These are phyloP conservation scores for Coniochaeta sp. DNA, from an alignment of 2,329 filamentous ascomycete species.

Conservation along the genomic window DNA sequence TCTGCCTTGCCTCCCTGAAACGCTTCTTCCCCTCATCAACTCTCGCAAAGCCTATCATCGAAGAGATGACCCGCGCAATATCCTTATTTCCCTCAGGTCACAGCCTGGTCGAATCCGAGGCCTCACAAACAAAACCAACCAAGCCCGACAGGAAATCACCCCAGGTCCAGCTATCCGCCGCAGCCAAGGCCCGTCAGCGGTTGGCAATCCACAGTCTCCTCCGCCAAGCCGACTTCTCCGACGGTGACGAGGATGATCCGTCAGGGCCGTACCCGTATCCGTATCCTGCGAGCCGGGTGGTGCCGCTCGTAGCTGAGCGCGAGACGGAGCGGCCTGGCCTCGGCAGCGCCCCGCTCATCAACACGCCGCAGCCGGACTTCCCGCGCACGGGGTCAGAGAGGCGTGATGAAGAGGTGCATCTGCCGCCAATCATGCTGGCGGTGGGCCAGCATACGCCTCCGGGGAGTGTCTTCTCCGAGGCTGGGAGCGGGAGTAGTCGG, in stretches of 20 bases:
- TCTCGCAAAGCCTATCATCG: conserved; percentile 18
- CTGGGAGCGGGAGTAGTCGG: background rate
- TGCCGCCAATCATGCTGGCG: background rate
- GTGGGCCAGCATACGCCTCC: background rate
- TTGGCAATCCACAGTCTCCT: conserved; percentile 22
- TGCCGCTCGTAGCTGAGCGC: background rate
- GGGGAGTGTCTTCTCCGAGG: background rate
- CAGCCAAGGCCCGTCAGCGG: conserved; percentile 13
- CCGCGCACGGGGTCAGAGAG: background rate
- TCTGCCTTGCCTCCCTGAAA: conserved; percentile 17
- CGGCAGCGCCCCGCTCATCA: background rate
- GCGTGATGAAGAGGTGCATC: background rate
- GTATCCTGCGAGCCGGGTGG: background rate
- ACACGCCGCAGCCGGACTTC: conserved; percentile 1
- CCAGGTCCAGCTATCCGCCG: conserved; percentile 12
- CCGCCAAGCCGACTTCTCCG: conserved; percentile 16
- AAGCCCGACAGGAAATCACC: background rate
- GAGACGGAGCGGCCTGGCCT: background rate
- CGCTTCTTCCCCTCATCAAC: conserved; percentile 18
- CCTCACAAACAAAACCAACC: background rate
- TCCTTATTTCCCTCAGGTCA: conserved; percentile 10
- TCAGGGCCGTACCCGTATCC: background rate
- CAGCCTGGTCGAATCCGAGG: background rate
- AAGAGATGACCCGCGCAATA: conserved; percentile 15
- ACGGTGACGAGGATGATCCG: conserved; percentile 15